Base-by-base conservation (phyloP, 1,284 basidiomycete genomes). In the Tilletia horrida region DNA sequence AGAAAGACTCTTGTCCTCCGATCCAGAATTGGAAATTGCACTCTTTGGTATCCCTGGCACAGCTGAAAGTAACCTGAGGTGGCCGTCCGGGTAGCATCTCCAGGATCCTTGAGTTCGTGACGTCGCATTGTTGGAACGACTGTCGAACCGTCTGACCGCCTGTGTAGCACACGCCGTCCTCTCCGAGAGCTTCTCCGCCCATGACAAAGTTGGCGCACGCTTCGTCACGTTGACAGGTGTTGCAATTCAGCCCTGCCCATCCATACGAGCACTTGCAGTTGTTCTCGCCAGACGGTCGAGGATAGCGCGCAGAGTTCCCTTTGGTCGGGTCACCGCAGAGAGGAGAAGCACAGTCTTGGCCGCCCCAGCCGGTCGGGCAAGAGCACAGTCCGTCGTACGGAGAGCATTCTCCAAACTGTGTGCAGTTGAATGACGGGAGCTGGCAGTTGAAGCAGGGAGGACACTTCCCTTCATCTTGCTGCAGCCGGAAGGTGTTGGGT, bases 41-140 rank as follows among this genome's bases (percentile, higher is more conserved):
- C 13, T 52, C 69, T 1, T 65, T 66, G 42, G 74, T 70, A 44
- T 68, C 64, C 47, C 71, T 72, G 43, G 74, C 70, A 64, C 76
- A 77, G 68, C 69, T n/a, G 83, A 98, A 97, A 0, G 95, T 97
- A 4, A 97, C 93, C 81, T 97, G 93, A 0, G 95, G 93, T 31
- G 90, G 90, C 29, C 93, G 87, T 67, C 87, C 90, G 0, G 92
- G 91, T 59, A 94, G 88, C 85, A 91, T 90, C 77, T 92, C 91
- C 70, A 92, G 85, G 76, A 94, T 94, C 83, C 92, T 92, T 65
- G 89, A 88, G 83, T 93, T 73, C 16, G 94, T 97, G 31, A 98
- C 94, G 80, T 97, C 88, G 84, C 95, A 98, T 88, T 96, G 92
- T 82, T 98, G 95, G 82, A 93, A 93, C 77, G 93, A 93, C 81